A percentile compares a stretch with the other conserved stretches of the same genome.
Conservation (phyloP, 768 basidiomycete genomes). For the Inosperma sp. region DNA sequence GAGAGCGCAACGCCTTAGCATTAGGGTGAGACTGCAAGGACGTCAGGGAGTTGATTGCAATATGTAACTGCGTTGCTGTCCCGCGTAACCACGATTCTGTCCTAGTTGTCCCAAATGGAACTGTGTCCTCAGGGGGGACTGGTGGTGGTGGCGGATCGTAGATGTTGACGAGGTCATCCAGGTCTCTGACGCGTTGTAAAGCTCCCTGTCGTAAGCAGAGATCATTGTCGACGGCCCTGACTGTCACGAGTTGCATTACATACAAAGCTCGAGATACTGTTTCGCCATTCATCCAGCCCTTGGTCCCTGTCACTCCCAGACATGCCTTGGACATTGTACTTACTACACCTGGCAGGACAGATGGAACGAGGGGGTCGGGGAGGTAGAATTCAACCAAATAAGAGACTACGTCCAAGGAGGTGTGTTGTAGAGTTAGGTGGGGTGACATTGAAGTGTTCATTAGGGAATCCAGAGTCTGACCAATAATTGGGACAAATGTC, state of each 20-base stretch:
- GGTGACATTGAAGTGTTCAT: constrained; percentile 53
- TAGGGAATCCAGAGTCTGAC: constrained; percentile 77
- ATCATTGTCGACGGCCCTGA: constrained; percentile 61
- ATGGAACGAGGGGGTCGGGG: constrained; percentile 50
- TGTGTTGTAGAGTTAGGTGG: constrained; percentile 55
- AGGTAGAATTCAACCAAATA: constrained; percentile 55
- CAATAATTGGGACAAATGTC: constrained; percentile 70
- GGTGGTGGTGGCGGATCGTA: not conserved
- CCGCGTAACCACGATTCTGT: constrained; percentile 76
- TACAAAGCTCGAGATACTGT: constrained; percentile 53
- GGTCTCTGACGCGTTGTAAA: constrained; percentile 54
- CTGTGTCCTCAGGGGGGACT: constrained; percentile 7
- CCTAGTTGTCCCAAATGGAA: constrained; percentile 44
- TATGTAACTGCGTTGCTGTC: constrained; percentile 77
- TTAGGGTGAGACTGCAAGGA: constrained; percentile 70
- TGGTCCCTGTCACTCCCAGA: constrained; percentile 47
- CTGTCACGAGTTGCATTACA: constrained; percentile 51
- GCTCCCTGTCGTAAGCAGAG: constrained; percentile 61
- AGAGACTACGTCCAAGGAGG: constrained; percentile 55
- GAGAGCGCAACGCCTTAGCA: constrained; percentile 53
- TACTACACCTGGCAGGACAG: constrained; percentile 79
- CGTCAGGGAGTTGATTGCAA: constrained; percentile 74
- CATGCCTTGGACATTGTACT: constrained; percentile 73
- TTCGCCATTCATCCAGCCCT: constrained; percentile 72
- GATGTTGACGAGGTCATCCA: constrained; percentile 33